A percentile compares a stretch with the other conserved stretches of the same genome.
These are phyloP conservation scores for Arthrobotrys conoides DNA, from an alignment of 2,329 filamentous ascomycete species.

Conservation along the genomic window DNA sequence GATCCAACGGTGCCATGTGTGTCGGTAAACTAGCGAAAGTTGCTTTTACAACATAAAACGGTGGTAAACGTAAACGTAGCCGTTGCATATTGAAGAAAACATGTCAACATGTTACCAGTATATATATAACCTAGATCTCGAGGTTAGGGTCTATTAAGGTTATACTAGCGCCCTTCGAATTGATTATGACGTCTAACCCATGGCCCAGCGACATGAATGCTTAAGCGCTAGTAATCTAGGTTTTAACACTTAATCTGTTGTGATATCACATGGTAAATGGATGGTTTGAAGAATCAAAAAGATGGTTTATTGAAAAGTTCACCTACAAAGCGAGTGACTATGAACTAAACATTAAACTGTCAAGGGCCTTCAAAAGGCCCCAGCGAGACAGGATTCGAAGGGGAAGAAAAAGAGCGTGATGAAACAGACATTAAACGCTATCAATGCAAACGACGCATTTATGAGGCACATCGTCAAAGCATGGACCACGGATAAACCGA, in stretches of 20 bases:
- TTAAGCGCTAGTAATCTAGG: too few relatives aligned
- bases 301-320: background rate
- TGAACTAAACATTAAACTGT: background rate
- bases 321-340: conserved; percentile 5
- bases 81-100: too few relatives aligned
- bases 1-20: too few relatives aligned
- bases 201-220: too few relatives aligned
- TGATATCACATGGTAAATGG: background rate
- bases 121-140: too few relatives aligned
- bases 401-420: conserved; percentile 13
- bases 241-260: too few relatives aligned
- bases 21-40: background rate
- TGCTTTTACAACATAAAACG: too few relatives aligned
- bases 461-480: conserved; percentile 22
- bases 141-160: too few relatives aligned
- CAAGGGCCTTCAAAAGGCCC: background rate
- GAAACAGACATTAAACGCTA: conserved; percentile 7
- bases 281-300: background rate
- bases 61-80: too few relatives aligned
- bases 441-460: conserved; percentile 11
- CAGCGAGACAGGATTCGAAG: background rate
- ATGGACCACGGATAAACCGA: background rate
- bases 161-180: too few relatives aligned
- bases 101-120: too few relatives aligned
- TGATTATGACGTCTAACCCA: too few relatives aligned